Evolutionary conservation across 1,284 basidiomycete genomes (phyloP).

Genomic region (Cryptococcus wingfieldii): DNA sequence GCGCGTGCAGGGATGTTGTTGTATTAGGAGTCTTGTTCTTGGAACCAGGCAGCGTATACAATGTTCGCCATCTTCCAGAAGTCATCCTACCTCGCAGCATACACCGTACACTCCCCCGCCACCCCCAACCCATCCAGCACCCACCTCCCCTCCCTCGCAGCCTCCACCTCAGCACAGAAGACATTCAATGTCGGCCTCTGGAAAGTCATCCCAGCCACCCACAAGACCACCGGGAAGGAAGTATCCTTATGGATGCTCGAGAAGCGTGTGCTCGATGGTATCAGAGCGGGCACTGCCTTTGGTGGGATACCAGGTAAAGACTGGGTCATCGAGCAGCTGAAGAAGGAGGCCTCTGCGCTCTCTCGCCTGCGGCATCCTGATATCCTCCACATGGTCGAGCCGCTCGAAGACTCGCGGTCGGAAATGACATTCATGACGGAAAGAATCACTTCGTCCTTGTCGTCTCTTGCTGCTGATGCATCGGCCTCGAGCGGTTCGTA

Average conservation of each 20-base stretch:
- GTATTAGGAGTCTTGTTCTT: too few relatives aligned
- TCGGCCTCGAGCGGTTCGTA: constrained; percentile 59
- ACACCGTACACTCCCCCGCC: constrained; percentile 55
- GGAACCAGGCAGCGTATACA: not conserved
- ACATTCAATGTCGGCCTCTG: constrained; percentile 74
- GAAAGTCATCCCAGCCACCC: constrained; percentile 75
- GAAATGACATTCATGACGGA: constrained; percentile 89
- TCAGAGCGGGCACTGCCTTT: constrained; percentile 55
- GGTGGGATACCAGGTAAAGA: constrained; percentile 55
- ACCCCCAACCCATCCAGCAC: constrained; percentile 36
- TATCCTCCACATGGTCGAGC: constrained; percentile 96
- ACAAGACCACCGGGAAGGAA: constrained; percentile 81
- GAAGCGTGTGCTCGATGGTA: constrained; percentile 70
- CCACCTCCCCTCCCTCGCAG: constrained; percentile 45
- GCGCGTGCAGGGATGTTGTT: too few relatives aligned
- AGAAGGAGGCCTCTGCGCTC: constrained; percentile 83
- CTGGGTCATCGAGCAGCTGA: constrained; percentile 71
- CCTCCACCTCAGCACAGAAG: constrained; percentile 13
- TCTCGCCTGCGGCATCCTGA: constrained; percentile 87
- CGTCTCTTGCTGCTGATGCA: constrained; percentile 51
- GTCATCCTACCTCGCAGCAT: constrained; percentile 77
- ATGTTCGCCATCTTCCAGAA: constrained; percentile 88
- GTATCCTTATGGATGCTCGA: constrained; percentile 88
- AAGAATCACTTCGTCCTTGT: constrained; percentile 63
- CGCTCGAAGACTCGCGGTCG: constrained; percentile 84